Percentiles rank a stretch among this genome's conserved stretches.
These are phyloP conservation scores for Aspergillus sp. DNA, from an alignment of 2,329 filamentous ascomycete genomes.

Conservation along the genomic window DNA sequence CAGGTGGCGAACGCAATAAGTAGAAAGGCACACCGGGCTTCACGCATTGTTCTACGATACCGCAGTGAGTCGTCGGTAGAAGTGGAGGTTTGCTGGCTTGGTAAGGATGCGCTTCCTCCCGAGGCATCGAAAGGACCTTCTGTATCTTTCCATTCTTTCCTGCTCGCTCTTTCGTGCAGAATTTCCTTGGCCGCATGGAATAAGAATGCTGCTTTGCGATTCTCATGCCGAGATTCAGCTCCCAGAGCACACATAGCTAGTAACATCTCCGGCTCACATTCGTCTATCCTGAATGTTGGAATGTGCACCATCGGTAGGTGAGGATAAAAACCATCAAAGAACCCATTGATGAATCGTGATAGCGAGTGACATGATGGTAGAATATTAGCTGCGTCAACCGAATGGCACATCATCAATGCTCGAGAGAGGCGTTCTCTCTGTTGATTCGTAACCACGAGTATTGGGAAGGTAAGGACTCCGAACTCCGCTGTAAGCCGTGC, in stretches of 20 bases:
- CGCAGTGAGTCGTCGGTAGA: too few relatives aligned
- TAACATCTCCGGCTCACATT: conserved; percentile 65
- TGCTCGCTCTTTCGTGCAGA: conserved; percentile 54
- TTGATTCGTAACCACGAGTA: not conserved
- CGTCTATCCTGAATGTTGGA: conserved; percentile 61
- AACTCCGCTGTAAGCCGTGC: too few relatives aligned
- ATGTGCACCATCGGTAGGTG: conserved; percentile 65
- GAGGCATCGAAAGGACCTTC: too few relatives aligned
- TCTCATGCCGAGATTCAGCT: conserved; percentile 48
- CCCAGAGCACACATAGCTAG: conserved; percentile 65
- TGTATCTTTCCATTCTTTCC: not conserved
- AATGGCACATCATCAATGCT: conserved; percentile 1
- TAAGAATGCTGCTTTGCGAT: conserved; percentile 15
- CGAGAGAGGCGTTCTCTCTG: not conserved
- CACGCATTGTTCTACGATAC: too few relatives aligned
- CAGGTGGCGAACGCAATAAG: conserved; percentile 26
- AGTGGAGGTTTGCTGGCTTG: too few relatives aligned
- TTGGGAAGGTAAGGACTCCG: not conserved
- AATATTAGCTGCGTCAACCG: conserved; percentile 30
- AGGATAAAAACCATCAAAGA: conserved; percentile 64
- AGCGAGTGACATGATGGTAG: conserved; percentile 68
- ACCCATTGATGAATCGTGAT: conserved; percentile 67
- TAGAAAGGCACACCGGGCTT: too few relatives aligned
- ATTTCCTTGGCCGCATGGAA: conserved; percentile 63
- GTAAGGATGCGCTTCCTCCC: too few relatives aligned